These are phyloP conservation scores for Athelia sp. DNA, from an alignment of 1,284 basidiomycete species.

Conservation along the genomic window DNA sequence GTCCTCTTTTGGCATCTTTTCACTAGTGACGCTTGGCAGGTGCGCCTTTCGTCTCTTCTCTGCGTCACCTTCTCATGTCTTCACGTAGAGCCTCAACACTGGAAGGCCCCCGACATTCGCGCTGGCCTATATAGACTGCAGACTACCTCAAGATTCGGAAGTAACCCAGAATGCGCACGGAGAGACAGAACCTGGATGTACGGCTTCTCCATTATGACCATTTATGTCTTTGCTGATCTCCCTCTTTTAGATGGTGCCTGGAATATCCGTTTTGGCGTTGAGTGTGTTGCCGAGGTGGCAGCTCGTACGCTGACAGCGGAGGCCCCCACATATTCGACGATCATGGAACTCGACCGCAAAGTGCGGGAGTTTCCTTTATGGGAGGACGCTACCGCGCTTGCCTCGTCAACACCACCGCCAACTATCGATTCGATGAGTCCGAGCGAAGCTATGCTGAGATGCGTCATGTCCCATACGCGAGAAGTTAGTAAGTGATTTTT, in stretches of 20 bases:
- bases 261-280: slow-evolving; percentile 58
- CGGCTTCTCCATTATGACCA: slow-evolving; percentile 13
- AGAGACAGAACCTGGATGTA: slow-evolving; percentile 32
- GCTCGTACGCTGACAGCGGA: slow-evolving; percentile 59
- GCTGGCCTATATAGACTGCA: slow-evolving; percentile 53
- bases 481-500: slow-evolving; percentile 47
- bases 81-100: slow-evolving; percentile 48
- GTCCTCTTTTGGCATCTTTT: slow-evolving; percentile 57
- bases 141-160: slow-evolving; percentile 36
- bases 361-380: slow-evolving; percentile 62
- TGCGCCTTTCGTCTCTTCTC: slow-evolving; percentile 16
- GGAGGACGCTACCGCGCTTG: slow-evolving; percentile 32
- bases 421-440: slow-evolving; percentile 17
- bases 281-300: slow-evolving; percentile 62
- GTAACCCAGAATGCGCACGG: slow-evolving; percentile 9
- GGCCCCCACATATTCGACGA: slow-evolving; percentile 57
- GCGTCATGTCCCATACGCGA: slow-evolving; percentile 45
- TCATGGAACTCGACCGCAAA: slow-evolving; percentile 69
- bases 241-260: slow-evolving; percentile 45
- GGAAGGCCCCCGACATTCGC: slow-evolving; percentile 62
- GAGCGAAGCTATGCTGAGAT: slow-evolving; percentile 41
- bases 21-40: slow-evolving; percentile 46
- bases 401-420: slow-evolving; percentile 12
- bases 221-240: slow-evolving; percentile 1
- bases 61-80: slow-evolving; percentile 5